Percentiles rank a stretch among this genome's conserved stretches.
Conservation (phyloP, 2,329 filamentous ascomycete genomes). For the Microdochium trichocladiopsis region DNA sequence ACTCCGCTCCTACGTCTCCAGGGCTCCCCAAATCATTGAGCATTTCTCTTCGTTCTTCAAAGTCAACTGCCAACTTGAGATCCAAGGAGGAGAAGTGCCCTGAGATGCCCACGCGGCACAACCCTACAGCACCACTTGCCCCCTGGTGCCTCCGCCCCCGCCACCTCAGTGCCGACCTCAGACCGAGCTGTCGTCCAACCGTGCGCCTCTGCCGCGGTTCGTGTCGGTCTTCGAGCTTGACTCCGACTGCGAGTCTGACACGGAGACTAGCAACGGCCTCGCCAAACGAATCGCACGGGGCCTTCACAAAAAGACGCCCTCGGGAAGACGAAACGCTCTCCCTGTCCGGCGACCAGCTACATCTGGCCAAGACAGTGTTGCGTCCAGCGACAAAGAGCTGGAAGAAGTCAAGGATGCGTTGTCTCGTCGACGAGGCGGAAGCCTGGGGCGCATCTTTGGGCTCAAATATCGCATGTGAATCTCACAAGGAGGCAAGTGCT, state of each 20-base stretch:
- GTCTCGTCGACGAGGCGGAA: conserved; percentile 16
- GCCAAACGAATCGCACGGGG: conserved; percentile 34
- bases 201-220: conserved; percentile 13
- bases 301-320: conserved; percentile 26
- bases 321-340: conserved; percentile 8
- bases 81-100: not conserved
- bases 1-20: not conserved
- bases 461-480: conserved; percentile 1
- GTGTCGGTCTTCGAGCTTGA: conserved; percentile 43
- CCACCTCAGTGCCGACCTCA: conserved; percentile 6
- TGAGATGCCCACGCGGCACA: conserved; percentile 3
- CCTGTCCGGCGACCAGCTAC: conserved; percentile 2
- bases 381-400: conserved; percentile 3
- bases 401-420: conserved; percentile 4
- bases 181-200: conserved; percentile 11
- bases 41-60: conserved; percentile 11
- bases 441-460: conserved; percentile 8
- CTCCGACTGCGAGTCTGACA: conserved; percentile 31
- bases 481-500: not conserved
- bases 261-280: conserved; percentile 16
- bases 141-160: conserved; percentile 5
- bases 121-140: conserved; percentile 8
- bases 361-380: conserved; percentile 4
- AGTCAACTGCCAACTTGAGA: conserved; percentile 14
- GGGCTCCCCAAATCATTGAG: conserved; percentile 3